These are phyloP conservation scores for Ganoderma lingzhi DNA, from an alignment of 1,284 basidiomycete species.

Conservation along the genomic window DNA sequence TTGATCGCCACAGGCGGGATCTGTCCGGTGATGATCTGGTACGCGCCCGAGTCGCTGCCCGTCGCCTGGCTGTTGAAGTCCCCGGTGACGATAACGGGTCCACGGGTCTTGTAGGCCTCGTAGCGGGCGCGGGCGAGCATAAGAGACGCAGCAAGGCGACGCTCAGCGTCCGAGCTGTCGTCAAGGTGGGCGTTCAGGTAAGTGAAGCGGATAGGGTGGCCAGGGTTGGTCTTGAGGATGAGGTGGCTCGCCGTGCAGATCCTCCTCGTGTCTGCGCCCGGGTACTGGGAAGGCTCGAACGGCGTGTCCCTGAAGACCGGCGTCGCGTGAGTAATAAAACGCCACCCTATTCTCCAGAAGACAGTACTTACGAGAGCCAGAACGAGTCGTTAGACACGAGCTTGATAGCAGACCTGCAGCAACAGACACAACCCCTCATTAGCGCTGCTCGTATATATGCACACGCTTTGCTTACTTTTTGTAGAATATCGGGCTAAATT, in stretches of 20 bases:
- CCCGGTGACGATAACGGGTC: slow-evolving; percentile 57
- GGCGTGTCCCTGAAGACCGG: slow-evolving; percentile 49
- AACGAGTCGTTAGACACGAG: slow-evolving; percentile 59
- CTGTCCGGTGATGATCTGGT: slow-evolving; percentile 56
- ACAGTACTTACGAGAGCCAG: slow-evolving; percentile 58
- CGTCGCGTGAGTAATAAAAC: not conserved
- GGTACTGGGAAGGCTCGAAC: slow-evolving; percentile 58
- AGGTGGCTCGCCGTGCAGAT: slow-evolving; percentile 59
- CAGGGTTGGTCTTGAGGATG: slow-evolving; percentile 33
- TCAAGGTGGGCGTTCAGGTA: slow-evolving; percentile 64
- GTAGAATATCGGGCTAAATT: slow-evolving; percentile 74
- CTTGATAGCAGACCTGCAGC: slow-evolving; percentile 45
- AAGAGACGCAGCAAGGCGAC: slow-evolving; percentile 60
- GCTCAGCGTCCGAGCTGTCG: slow-evolving; percentile 59
- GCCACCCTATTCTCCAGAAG: not conserved
- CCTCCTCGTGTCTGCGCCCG: slow-evolving; percentile 60
- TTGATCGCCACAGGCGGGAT: slow-evolving; percentile 50
- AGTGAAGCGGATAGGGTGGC: slow-evolving; percentile 43
- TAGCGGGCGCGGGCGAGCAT: slow-evolving; percentile 57
- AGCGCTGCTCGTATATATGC: not conserved
- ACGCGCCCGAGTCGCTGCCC: slow-evolving; percentile 57
- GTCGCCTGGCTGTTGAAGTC: slow-evolving; percentile 58
- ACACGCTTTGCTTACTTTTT: slow-evolving; percentile 48
- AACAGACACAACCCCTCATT: not conserved
- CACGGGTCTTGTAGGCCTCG: slow-evolving; percentile 50